These are phyloP conservation scores for Apiotrichum siamense DNA, from an alignment of 1,284 basidiomycete genomes.

Conservation along the genomic window DNA sequence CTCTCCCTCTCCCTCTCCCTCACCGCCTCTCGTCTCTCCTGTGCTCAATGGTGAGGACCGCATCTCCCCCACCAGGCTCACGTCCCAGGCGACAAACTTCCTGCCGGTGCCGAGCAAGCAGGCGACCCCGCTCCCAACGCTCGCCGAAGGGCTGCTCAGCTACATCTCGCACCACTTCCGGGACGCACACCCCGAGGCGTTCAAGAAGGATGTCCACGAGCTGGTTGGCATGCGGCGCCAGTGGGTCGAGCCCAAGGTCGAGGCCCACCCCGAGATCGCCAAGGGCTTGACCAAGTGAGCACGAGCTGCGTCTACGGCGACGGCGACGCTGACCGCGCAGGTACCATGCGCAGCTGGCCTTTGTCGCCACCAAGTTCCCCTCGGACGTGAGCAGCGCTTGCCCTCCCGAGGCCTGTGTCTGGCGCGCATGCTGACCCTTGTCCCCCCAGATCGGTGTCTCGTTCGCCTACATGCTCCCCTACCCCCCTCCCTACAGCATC, in stretches of 20 bases:
- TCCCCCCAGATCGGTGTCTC: slow-evolving; percentile 62
- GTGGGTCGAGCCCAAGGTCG: slow-evolving; percentile 56
- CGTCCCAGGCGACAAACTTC: slow-evolving; percentile 55
- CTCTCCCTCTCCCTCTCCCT: neutral
- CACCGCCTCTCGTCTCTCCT: neutral
- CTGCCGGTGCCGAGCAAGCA: slow-evolving; percentile 71
- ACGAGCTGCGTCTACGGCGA: too few species aligned
- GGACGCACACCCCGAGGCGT: slow-evolving; percentile 82
- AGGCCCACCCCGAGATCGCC: slow-evolving; percentile 49
- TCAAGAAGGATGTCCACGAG: slow-evolving; percentile 66
- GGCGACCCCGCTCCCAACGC: slow-evolving; percentile 55
- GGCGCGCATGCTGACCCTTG: neutral
- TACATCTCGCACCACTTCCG: slow-evolving; percentile 65
- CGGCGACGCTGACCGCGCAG: too few species aligned
- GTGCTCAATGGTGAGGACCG: neutral
- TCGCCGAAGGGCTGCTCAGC: slow-evolving; percentile 57
- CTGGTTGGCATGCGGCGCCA: slow-evolving; percentile 67
- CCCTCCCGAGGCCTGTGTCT: neutral
- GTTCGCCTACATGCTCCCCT: slow-evolving; percentile 69
- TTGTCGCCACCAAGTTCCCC: slow-evolving; percentile 67
- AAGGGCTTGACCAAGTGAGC: slow-evolving; percentile 45
- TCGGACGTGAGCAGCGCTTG: slow-evolving; percentile 53
- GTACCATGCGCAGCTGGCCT: slow-evolving; percentile 82
- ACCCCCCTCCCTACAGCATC: slow-evolving; percentile 51
- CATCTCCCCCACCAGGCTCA: neutral